Percentiles rank a stretch among this genome's conserved stretches.
These are phyloP conservation scores for Pichia deserticola DNA, from an alignment of 805 yeast species.

Conservation along the genomic window DNA sequence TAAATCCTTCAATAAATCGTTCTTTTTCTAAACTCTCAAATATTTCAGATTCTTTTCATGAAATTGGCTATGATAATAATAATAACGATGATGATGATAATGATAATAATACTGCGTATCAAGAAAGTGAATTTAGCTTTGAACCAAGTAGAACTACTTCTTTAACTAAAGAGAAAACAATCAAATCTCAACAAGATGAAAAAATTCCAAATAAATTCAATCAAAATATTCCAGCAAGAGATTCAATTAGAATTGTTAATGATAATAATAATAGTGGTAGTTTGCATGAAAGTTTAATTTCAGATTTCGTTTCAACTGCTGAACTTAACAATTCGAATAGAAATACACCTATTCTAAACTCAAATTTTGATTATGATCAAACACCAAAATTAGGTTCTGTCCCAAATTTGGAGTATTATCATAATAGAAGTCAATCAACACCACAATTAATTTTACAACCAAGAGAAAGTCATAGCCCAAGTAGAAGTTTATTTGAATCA, in stretches of 20 bases:
- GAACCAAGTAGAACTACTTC: constrained; percentile 7
- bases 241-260: constrained; percentile 20
- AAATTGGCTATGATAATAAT: constrained; percentile 24
- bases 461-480: not conserved
- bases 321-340: not conserved
- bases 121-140: constrained; percentile 6
- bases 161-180: not conserved
- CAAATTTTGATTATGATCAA: not conserved
- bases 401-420: constrained; percentile 1
- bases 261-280: constrained; percentile 6
- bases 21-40: constrained; percentile 7
- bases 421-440: not conserved
- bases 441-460: not conserved
- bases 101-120: not conserved
- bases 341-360: not conserved
- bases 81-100: constrained; percentile 9
- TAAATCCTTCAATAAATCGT: constrained; percentile 10
- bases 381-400: constrained; percentile 5
- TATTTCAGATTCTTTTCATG: constrained; percentile 12
- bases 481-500: not conserved
- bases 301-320: constrained; percentile 1
- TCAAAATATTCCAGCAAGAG: constrained; percentile 5
- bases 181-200: not conserved
- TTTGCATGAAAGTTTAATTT: not conserved
- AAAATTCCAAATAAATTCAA: not conserved